These are phyloP conservation scores for Arabis alpina DNA, from an alignment of 345 rosid genomes.

Conservation along the genomic window DNA sequence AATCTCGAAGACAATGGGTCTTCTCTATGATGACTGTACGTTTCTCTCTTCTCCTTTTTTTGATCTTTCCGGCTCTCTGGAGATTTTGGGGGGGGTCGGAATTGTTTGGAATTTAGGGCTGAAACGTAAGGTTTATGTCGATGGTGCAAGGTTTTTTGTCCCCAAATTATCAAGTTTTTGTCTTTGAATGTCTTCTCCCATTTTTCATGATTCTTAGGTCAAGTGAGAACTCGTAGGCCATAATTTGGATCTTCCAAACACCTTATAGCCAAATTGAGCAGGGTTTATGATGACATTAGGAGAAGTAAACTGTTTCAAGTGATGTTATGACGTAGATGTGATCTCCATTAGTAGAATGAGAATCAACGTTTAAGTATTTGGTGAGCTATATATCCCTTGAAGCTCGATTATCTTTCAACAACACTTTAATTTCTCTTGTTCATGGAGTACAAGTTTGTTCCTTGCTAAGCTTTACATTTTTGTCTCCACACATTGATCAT, in stretches of 20 bases:
- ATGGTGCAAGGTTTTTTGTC: background rate
- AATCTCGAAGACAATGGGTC: conserved; percentile 86
- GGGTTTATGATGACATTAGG: conserved; percentile 12
- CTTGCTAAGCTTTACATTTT: no score
- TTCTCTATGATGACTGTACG: conserved; percentile 71
- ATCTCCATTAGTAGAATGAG: conserved; percentile 3
- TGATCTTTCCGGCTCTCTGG: background rate
- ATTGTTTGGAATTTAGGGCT: background rate
- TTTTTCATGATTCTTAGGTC: conserved; percentile 13
- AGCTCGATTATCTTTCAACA: no score
- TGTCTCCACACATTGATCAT: no score
- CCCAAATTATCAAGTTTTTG: background rate
- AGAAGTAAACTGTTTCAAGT: conserved; percentile 1
- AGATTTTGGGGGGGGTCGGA: background rate
- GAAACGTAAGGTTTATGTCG: background rate
- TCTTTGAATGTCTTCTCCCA: background rate
- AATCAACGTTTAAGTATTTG: background rate
- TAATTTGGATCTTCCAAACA: background rate
- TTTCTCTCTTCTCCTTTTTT: conserved; percentile 7
- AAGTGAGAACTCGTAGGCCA: conserved; percentile 1
- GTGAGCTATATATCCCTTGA: no score
- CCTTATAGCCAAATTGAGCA: conserved; percentile 6
- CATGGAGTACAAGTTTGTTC: no score
- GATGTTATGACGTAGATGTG: conserved; percentile 11
- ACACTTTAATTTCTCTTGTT: no score